phyloP scores from a whole-genome alignment of 208 protist species.

The Trypanosoma boissoni region DNA sequence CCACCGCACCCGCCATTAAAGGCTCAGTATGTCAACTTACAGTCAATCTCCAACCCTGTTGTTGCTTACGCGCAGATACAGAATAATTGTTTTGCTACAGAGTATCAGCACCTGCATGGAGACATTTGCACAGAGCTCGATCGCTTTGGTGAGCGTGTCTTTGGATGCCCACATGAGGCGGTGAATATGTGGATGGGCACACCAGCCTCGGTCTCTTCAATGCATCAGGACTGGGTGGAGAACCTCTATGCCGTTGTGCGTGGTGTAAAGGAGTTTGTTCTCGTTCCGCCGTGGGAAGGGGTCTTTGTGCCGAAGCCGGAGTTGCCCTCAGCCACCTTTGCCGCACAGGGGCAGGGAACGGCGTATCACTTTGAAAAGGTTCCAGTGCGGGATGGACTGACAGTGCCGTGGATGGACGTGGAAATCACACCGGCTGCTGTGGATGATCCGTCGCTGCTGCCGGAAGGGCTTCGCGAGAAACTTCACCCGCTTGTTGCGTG shows the following conservation, averaged over 20 bases:
- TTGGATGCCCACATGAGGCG: slow-evolving; percentile 68
- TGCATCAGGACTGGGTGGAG: slow-evolving; percentile 93
- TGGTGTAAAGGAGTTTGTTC: slow-evolving; percentile 89
- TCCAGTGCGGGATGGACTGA: slow-evolving; percentile 53
- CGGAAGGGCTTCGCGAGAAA: slow-evolving; percentile 20
- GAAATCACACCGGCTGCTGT: slow-evolving; percentile 63
- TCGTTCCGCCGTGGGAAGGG: slow-evolving; percentile 87
- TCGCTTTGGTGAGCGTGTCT: slow-evolving; percentile 64
- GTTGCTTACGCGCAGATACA: slow-evolving; percentile 89
- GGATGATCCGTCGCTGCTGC: slow-evolving; percentile 20
- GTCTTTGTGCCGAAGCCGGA: slow-evolving; percentile 81
- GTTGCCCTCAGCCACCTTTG: slow-evolving; percentile 60
- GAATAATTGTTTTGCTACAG: slow-evolving; percentile 86
- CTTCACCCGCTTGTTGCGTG: slow-evolving; percentile 71
- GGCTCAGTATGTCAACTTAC: slow-evolving; percentile 65
- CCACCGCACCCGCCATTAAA: slow-evolving; percentile 21
- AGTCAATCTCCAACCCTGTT: slow-evolving; percentile 18
- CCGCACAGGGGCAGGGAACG: slow-evolving; percentile 31
- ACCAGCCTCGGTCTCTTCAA: slow-evolving; percentile 69
- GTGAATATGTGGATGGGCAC: slow-evolving; percentile 91
- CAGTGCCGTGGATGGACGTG: slow-evolving; percentile 86
- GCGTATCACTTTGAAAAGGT: slow-evolving; percentile 42
- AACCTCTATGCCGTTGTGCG: slow-evolving; percentile 90
- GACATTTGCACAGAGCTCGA: slow-evolving; percentile 60
- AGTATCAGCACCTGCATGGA: slow-evolving; percentile 67